Conservation (phyloP, 1,139 yeast species). For the Candida sanyaensis region DNA sequence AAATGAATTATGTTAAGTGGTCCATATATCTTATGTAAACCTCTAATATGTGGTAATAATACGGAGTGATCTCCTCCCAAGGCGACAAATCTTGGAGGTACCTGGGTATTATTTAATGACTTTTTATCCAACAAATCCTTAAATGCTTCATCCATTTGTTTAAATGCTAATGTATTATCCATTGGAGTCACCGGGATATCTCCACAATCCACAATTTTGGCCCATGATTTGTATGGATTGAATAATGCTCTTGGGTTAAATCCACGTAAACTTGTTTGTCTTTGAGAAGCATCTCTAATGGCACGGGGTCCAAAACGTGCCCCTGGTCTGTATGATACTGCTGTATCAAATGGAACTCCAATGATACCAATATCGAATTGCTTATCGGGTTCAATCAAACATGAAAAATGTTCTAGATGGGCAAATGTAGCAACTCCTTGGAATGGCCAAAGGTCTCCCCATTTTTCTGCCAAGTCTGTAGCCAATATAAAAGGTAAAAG, state of each 20-base stretch:
- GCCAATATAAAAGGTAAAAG: background rate
- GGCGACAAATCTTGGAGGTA: conserved; percentile 64
- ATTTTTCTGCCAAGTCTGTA: conserved; percentile 48
- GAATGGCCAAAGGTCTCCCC: conserved; percentile 71
- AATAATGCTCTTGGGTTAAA: conserved; percentile 65
- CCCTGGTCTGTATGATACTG: conserved; percentile 71
- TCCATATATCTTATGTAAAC: conserved; percentile 60
- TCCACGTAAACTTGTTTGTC: conserved; percentile 67
- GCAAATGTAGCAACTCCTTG: conserved; percentile 76
- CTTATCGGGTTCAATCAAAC: conserved; percentile 50
- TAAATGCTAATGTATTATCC: conserved; percentile 68
- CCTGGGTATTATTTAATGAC: conserved; percentile 21
- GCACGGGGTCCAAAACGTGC: conserved; percentile 84
- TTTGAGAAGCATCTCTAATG: conserved; percentile 69
- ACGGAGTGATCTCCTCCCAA: conserved; percentile 82
- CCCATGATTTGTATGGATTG: conserved; percentile 71
- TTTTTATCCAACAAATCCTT: conserved; percentile 47
- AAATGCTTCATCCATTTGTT: conserved; percentile 71
- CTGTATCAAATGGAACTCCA: conserved; percentile 82
- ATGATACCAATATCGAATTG: conserved; percentile 65
- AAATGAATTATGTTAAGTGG: conserved; percentile 70
- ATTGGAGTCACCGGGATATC: conserved; percentile 79
- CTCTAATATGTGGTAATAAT: conserved; percentile 67
- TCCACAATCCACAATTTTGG: conserved; percentile 73
- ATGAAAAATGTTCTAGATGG: conserved; percentile 59